These are phyloP conservation scores for Dactylonectria macrodidyma DNA, from an alignment of 2,329 filamentous ascomycete species.

Conservation along the genomic window DNA sequence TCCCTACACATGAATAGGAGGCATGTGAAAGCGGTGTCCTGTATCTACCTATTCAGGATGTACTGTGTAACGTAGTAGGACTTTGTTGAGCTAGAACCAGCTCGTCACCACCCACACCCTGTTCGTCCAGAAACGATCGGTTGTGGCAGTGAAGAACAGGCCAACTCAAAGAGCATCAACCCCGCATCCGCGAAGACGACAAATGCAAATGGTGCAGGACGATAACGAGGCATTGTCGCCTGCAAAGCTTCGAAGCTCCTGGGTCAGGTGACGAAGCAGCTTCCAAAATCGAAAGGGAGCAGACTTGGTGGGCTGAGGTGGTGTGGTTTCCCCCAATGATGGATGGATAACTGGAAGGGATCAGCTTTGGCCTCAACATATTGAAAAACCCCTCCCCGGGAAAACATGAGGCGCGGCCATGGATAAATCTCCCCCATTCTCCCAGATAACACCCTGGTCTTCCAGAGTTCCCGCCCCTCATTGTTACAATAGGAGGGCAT, in stretches of 20 bases:
- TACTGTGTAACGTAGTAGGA: neutral
- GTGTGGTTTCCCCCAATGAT: constrained; percentile 30
- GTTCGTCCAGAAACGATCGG: neutral
- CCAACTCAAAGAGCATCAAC: neutral
- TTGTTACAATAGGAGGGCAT: neutral
- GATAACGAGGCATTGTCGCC: neutral
- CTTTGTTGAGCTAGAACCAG: neutral
- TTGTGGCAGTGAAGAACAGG: neutral
- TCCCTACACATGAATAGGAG: neutral
- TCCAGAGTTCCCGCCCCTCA: neutral
- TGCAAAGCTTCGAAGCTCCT: neutral
- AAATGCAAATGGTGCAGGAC: neutral
- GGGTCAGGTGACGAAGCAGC: neutral
- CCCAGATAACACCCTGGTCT: neutral
- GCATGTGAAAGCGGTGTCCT: constrained; percentile 1
- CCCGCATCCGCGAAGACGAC: neutral
- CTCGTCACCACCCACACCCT: neutral
- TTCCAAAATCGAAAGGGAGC: neutral
- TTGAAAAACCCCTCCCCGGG: neutral
- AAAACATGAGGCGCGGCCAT: neutral
- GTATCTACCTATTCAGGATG: neutral
- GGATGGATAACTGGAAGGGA: constrained; percentile 18
- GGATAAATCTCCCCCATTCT: constrained; percentile 1
- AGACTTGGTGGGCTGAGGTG: constrained; percentile 31
- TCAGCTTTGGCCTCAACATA: constrained; percentile 20